Base-by-base conservation (phyloP, 306 rosid species). In the Fragaria ananassa region DNA sequence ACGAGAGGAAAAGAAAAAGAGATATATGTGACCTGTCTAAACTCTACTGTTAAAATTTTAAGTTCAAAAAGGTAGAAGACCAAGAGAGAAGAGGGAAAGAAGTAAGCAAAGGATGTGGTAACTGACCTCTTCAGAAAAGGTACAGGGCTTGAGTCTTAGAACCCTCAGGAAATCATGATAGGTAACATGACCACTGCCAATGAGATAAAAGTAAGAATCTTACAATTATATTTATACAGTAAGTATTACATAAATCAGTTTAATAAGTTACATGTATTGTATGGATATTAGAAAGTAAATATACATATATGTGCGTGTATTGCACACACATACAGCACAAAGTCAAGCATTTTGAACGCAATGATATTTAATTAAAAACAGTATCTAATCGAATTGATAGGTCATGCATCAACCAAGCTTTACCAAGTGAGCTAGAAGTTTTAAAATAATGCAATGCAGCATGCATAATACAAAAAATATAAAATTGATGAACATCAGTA, bases 131-230 rank as follows among this genome's bases (percentile, higher is more conserved):
- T 85, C 87, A 10, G 97, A 82, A 61, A 88, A 71, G 41, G 85
- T 66, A 81, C 97, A 88, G 66, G 85, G 84, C 83, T 83, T 82
- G 71, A 95, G 93, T 84, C 90, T 81, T 74, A 91, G 78, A 84
- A 75, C 90, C 75, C 81, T 89, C 86, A 95, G 56, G 87, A 95
- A 95, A 82, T 82, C 88, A 78, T 81, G 75, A 80, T 89, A 95
- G 50, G 84, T 85, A 71, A 87, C 98, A 72, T 78, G 86, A 13
- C 97, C 99, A 76, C 99, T 95, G 92, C 86, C 82, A 80, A 68
- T 27, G 81, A 34, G 44, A 77, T 71, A 45, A 44, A 74, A 84
- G 18, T 56, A 68, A 56, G 49, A 77, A 23, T 45, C 31, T 29
- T 51, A 39, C 18, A 44, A 10, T 18, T 41, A 15, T 5, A 15